These are phyloP conservation scores for Infundibulicybe gibba DNA, from an alignment of 768 basidiomycete genomes.

Conservation along the genomic window DNA sequence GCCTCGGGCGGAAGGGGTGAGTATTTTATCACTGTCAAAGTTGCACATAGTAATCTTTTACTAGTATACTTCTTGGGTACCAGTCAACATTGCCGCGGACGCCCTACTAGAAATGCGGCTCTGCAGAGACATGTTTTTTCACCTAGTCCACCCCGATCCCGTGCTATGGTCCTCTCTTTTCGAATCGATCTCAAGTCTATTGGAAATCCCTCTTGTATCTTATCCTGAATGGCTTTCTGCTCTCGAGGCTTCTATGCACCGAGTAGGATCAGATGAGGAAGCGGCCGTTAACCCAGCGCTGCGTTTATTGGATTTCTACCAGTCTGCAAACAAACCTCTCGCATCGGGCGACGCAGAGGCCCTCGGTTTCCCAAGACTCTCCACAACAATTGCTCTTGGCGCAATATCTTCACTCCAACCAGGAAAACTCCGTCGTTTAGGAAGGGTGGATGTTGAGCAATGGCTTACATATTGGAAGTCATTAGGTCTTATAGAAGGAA, in stretches of 20 bases:
- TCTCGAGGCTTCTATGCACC: conserved; percentile 10
- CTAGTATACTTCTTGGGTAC: conserved; percentile 18
- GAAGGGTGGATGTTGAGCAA: conserved; percentile 7
- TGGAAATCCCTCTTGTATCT: conserved; percentile 12
- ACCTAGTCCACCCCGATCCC: conserved; percentile 10
- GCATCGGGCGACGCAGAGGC: conserved; percentile 14
- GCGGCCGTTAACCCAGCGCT: conserved; percentile 4
- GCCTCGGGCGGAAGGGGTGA: conserved; percentile 24
- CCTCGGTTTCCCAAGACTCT: conserved; percentile 16
- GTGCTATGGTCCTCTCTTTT: conserved; percentile 8
- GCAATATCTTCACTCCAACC: conserved; percentile 4
- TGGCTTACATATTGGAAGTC: conserved; percentile 3
- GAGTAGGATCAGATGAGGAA: neutral
- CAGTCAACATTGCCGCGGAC: conserved; percentile 16
- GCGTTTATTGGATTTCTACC: conserved; percentile 6
- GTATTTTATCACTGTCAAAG: conserved; percentile 6
- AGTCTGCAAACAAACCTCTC: conserved; percentile 1
- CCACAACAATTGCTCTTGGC: conserved; percentile 4
- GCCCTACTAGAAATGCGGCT: conserved; percentile 17
- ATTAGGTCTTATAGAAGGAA: neutral
- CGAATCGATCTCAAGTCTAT: conserved; percentile 4
- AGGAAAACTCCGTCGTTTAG: conserved; percentile 3
- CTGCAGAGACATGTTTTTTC: conserved; percentile 2
- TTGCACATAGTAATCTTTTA: conserved; percentile 1
- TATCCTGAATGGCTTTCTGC: conserved; percentile 15